Evolutionary conservation across 2,329 filamentous ascomycete species (phyloP).

Genomic region (Apiospora phragmitis): DNA sequence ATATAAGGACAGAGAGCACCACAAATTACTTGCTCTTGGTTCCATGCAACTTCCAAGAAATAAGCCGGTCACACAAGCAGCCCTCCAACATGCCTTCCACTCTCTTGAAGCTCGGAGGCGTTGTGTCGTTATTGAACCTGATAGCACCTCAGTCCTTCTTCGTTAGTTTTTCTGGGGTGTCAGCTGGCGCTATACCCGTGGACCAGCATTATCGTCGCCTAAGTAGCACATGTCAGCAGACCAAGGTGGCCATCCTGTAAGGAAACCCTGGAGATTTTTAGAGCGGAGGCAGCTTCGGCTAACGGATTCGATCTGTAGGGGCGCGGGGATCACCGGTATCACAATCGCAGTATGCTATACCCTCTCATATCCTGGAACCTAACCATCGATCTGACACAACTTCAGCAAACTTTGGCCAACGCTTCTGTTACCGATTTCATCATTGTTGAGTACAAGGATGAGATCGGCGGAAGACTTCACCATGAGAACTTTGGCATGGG

Average conservation of each 20-base stretch:
- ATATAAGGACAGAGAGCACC: background rate
- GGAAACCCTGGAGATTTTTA: background rate
- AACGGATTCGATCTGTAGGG: background rate
- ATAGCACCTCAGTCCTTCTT: background rate
- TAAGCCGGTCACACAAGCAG: background rate
- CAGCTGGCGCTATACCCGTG: background rate
- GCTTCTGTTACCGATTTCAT: conserved; percentile 63
- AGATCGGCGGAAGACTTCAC: conserved; percentile 61
- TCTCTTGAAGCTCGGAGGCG: background rate
- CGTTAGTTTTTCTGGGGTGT: background rate
- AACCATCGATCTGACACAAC: background rate
- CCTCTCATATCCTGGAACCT: background rate
- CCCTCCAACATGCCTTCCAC: background rate
- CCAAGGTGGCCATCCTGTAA: conserved; percentile 8
- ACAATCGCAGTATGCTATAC: background rate
- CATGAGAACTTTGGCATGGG: conserved; percentile 57
- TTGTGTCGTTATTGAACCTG: background rate
- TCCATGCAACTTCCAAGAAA: too few species aligned
- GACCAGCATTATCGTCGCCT: background rate
- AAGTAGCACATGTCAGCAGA: background rate
- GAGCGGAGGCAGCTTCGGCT: background rate
- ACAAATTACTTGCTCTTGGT: background rate
- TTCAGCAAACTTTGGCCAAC: conserved; percentile 57
- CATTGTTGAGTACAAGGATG: conserved; percentile 63
- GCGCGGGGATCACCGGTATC: conserved; percentile 4